Evolutionary conservation across 495 filamentous ascomycete species (phyloP).

Genomic region (Oidiodendron maius): DNA sequence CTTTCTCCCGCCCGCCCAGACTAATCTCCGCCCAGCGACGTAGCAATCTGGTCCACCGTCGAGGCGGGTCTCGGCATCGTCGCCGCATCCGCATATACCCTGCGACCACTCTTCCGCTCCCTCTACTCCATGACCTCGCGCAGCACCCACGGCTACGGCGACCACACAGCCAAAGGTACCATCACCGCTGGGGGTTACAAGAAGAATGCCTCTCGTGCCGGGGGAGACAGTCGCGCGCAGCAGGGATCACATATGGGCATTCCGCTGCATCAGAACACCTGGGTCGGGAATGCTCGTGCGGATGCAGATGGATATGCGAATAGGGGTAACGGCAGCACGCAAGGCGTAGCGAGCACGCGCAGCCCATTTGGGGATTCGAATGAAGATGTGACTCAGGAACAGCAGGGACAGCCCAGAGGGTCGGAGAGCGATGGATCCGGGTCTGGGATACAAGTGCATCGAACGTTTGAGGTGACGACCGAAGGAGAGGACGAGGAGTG

Average conservation of each 20-base stretch:
- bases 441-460: slow-evolving; percentile 3
- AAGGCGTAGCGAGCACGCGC: not conserved
- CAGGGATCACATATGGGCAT: no score
- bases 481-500: not conserved
- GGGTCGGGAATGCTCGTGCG: no score
- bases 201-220: no score
- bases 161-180: no score
- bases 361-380: not conserved
- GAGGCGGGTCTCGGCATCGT: slow-evolving; percentile 30
- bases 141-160: no score
- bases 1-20: not conserved
- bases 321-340: not conserved
- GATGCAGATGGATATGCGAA: not conserved
- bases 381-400: not conserved
- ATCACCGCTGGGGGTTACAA: no score
- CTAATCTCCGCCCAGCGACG: slow-evolving; percentile 7
- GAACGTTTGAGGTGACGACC: slow-evolving; percentile 4
- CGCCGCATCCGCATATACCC: slow-evolving; percentile 22
- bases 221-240: no score
- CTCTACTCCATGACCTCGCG: no score
- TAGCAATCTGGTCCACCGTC: slow-evolving; percentile 30
- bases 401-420: not conserved
- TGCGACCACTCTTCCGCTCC: slow-evolving; percentile 24
- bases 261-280: no score
- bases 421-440: no score